Evolutionary conservation across 345 rosid genomes (phyloP).

Genomic region (Aurinia saxatilis): DNA sequence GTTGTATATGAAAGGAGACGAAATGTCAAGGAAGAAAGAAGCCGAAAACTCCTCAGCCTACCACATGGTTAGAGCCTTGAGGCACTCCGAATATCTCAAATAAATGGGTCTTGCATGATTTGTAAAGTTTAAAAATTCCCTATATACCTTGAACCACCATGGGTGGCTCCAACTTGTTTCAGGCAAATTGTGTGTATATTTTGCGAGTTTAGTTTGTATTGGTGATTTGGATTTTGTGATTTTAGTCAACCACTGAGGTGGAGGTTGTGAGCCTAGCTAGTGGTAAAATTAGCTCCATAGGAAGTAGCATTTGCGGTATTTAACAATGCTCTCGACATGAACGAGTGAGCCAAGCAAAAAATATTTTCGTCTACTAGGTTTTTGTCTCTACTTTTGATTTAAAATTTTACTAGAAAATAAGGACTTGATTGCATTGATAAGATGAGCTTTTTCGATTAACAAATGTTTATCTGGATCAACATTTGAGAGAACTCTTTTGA

Average conservation of each 20-base stretch:
- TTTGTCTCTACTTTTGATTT: not conserved
- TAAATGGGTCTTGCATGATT: constrained; percentile 16
- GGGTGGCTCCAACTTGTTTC: not conserved
- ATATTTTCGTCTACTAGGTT: not conserved
- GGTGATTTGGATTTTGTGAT: not conserved
- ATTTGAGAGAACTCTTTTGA: constrained; percentile 72
- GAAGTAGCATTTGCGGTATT: too few relatives aligned
- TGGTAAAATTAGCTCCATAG: too few relatives aligned
- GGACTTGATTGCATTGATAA: not conserved
- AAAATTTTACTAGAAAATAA: not conserved
- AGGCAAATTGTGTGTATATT: not conserved
- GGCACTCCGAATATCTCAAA: constrained; percentile 28
- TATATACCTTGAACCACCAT: too few relatives aligned
- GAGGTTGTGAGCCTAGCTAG: too few relatives aligned
- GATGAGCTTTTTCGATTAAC: constrained; percentile 3
- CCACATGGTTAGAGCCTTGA: constrained; percentile 46
- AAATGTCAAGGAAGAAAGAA: constrained; percentile 41
- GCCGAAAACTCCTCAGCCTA: constrained; percentile 77
- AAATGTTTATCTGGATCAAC: constrained; percentile 76
- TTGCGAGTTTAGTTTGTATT: too few relatives aligned
- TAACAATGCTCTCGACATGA: not conserved
- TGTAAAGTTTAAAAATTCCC: too few relatives aligned
- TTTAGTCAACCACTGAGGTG: not conserved
- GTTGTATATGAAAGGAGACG: constrained; percentile 41
- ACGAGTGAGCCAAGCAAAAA: not conserved